Evolutionary conservation across 768 basidiomycete genomes (phyloP), one percentile per base, ranked within the genome.

Genomic region (Calocybe gangraenosa): DNA sequence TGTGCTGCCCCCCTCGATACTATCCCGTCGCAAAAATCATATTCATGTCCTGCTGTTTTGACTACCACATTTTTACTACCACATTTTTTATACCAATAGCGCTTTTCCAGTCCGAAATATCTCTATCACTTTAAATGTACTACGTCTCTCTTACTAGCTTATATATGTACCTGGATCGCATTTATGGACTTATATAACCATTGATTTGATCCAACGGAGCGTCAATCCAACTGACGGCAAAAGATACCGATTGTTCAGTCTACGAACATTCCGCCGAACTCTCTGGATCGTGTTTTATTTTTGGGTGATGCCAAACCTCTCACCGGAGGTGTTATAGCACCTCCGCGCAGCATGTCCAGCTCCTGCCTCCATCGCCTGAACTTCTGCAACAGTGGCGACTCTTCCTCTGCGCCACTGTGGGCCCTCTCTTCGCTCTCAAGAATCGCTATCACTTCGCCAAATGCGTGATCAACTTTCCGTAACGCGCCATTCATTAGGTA

Each of bases 291-390:
- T 11, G 55, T 46, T 44, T 44, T 48, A 4, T 53, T 47, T 15
- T 40, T 38, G 15, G 48, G 45, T 14, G 44, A 46, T 5, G 38
- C 45, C 30, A 36, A 36, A 32, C 41, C 47, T 36, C 33, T 19
- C 44, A 21, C 20, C 32, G 45, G 31, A 44, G 36, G 48, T 38
- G 51, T 44, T 21, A 39, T 23, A 30, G 47, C 19, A 23, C 57
- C 58, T 6, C 49, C 58, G 17, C 66, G 63, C 6, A 77, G 56
- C 9, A 42, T 57, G 30, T 60, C 53, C 19, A 76, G 46, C 44
- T 75, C 74, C 19, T 64, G 55, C 49, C 67, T 65, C 73, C 75
- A 78, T 0, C 49, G 55, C 41, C 56, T 56, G 46, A 75, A 70
- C 46, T 71, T 75, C 9, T 57, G 52, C 30, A 76, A 42, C 37